phyloP scores from a whole-genome alignment of 1,284 basidiomycete genomes.

The Volvariella volvacea region DNA sequence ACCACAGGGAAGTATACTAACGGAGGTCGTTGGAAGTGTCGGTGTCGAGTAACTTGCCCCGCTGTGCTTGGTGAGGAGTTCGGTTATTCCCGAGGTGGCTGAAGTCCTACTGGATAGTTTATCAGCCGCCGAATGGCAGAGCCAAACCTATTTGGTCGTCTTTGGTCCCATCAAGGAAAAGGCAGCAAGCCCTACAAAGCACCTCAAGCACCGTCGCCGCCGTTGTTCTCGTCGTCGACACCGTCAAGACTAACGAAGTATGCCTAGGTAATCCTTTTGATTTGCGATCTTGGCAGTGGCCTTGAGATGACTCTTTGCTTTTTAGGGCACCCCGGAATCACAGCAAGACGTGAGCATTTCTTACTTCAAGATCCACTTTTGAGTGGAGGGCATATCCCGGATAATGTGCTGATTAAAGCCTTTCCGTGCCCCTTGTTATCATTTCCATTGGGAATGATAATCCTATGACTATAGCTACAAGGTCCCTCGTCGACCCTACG shows the following conservation, averaged over 20 bases:
- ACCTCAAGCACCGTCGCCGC: constrained; percentile 1
- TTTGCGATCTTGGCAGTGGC: constrained; percentile 5
- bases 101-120: constrained; percentile 34
- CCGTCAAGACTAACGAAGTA: constrained; percentile 38
- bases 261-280: constrained; percentile 62
- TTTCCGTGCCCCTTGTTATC: constrained; percentile 47
- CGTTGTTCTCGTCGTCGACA: constrained; percentile 6
- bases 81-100: constrained; percentile 39
- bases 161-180: constrained; percentile 18
- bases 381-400: constrained; percentile 50
- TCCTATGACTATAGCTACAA: constrained; percentile 72
- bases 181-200: background rate
- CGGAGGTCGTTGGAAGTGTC: constrained; percentile 37
- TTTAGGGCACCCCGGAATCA: constrained; percentile 80
- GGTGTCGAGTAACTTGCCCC: constrained; percentile 25
- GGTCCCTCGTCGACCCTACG: constrained; percentile 97
- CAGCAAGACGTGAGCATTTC: constrained; percentile 78
- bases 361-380: constrained; percentile 57
- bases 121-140: constrained; percentile 25
- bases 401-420: constrained; percentile 43
- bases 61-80: constrained; percentile 6
- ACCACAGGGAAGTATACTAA: constrained; percentile 14
- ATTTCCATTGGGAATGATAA: constrained; percentile 19
- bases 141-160: constrained; percentile 25
- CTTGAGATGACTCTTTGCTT: constrained; percentile 27